Percentiles rank a stretch among this genome's conserved stretches.
phyloP scores from a whole-genome alignment of 1,139 yeast species.

The Eremothecium gossypii region DNA sequence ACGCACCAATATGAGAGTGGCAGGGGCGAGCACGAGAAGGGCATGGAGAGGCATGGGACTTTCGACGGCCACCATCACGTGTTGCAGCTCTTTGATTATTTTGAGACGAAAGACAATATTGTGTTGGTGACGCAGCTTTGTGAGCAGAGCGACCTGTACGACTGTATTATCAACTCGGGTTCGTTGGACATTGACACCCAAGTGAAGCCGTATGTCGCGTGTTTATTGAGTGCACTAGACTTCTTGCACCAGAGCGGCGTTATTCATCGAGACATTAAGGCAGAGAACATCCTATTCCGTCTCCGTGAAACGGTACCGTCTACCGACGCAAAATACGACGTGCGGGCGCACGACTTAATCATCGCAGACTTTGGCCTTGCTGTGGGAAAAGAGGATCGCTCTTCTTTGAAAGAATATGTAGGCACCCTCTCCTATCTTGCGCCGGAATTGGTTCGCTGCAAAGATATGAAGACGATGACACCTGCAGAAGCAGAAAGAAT shows the following conservation, averaged over 20 bases:
- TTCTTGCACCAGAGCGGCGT: conserved; percentile 65
- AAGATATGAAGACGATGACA: conserved; percentile 31
- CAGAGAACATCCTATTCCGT: conserved; percentile 67
- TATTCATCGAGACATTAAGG: conserved; percentile 82
- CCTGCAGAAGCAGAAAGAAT: conserved; percentile 13
- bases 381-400: conserved; percentile 29
- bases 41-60: conserved; percentile 9
- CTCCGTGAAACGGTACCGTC: conserved; percentile 14
- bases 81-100: conserved; percentile 56
- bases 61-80: conserved; percentile 47
- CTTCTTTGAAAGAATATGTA: conserved; percentile 37
- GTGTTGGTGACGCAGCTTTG: conserved; percentile 63
- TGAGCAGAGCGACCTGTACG: conserved; percentile 59
- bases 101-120: conserved; percentile 53
- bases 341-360: conserved; percentile 39
- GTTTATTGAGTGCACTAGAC: conserved; percentile 46
- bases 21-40: conserved; percentile 11
- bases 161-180: conserved; percentile 42
- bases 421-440: conserved; percentile 76
- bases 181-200: conserved; percentile 39
- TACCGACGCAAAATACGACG: conserved; percentile 17
- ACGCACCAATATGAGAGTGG: conserved; percentile 15
- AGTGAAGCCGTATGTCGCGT: conserved; percentile 37
- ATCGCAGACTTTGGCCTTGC: conserved; percentile 67
- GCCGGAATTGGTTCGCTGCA: conserved; percentile 49